Conservation (phyloP, 202 grass and related monocot species). For the Hordeum pubiflorum region DNA sequence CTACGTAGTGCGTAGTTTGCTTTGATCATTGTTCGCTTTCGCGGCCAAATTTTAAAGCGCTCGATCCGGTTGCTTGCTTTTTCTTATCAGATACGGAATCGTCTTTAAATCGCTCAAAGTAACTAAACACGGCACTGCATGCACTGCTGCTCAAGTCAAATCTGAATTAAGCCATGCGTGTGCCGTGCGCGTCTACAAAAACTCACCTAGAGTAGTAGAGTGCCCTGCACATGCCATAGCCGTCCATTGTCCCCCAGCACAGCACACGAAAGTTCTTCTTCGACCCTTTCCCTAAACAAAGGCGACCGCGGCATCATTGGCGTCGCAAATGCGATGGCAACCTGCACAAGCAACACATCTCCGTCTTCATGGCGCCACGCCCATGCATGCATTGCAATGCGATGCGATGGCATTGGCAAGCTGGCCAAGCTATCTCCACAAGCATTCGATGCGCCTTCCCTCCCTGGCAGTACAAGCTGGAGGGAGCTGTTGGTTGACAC, state of each 20-base stretch:
- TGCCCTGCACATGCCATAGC: slow-evolving; percentile 1
- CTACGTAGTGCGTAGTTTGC: too few species aligned
- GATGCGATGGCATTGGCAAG: not conserved
- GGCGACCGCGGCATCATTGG: slow-evolving; percentile 3
- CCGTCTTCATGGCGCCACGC: not conserved
- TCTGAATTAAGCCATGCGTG: not conserved
- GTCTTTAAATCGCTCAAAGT: slow-evolving; percentile 1
- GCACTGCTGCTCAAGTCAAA: not conserved
- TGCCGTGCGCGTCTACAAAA: not conserved
- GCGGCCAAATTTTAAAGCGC: not conserved
- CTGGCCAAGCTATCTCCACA: not conserved
- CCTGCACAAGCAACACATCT: not conserved
- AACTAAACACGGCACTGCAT: not conserved
- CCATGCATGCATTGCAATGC: not conserved
- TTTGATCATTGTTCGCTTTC: not conserved
- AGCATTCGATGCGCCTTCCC: not conserved
- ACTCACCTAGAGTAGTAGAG: not conserved
- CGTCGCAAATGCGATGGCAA: not conserved
- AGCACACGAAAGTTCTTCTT: not conserved
- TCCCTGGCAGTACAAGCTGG: not conserved
- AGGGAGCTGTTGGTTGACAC: not conserved
- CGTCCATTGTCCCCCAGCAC: not conserved
- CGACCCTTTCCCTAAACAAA: not conserved
- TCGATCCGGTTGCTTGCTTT: not conserved
- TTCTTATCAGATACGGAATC: not conserved